Base-by-base conservation (phyloP, 2,329 filamentous ascomycete genomes). In the Colletotrichum lindemuthianum region DNA sequence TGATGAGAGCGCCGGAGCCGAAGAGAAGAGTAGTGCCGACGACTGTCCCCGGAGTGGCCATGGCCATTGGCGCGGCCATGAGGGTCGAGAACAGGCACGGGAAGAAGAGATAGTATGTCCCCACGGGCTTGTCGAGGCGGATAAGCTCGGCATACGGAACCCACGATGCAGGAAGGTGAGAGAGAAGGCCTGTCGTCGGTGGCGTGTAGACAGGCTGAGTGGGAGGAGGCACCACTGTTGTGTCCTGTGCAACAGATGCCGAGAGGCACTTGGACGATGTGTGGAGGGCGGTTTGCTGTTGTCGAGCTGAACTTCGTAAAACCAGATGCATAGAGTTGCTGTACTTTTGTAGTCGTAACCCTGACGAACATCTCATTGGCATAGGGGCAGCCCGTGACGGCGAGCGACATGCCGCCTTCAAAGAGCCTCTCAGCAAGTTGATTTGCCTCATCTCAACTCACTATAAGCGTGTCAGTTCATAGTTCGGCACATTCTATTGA, bases 71-170 rank as follows among this genome's bases (percentile, higher is more conserved):
- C 2, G 92, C 92, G 1, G 92, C 92, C 72, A 96, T 83, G 3
- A 96, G 83, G 0, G 92, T 93, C 60, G 92, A 94, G 80, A 94
- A 96, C 11, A 96, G 81, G 72, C 92, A 95, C 34, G 92, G 93
- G 71, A 94, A 91, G 81, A 90, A 95, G 66, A 97, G 88, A 74
- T 96, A 96, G 78, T 93, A 92, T 2, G 91, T 92, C 49, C 93
- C 93, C 0, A 88, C 85, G 1, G 92, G 93, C 72, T 93, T 96
- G 77, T 96, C 90, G 51, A 96, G 81, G 52, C 93, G 90, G 71
- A 91, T 86, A 12, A 97, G 86, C 74, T 96, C 92, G 51, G 88
- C 92, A 72, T 96, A 96, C 1, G 92, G 93, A 3, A 96, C 82
- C 82, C 89, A 88, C 59, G 90, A 86, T 16, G 78, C 67, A 2